These are phyloP conservation scores for Globisporangium apiculatum DNA, from an alignment of 352 stramenopile species.

Conservation along the genomic window DNA sequence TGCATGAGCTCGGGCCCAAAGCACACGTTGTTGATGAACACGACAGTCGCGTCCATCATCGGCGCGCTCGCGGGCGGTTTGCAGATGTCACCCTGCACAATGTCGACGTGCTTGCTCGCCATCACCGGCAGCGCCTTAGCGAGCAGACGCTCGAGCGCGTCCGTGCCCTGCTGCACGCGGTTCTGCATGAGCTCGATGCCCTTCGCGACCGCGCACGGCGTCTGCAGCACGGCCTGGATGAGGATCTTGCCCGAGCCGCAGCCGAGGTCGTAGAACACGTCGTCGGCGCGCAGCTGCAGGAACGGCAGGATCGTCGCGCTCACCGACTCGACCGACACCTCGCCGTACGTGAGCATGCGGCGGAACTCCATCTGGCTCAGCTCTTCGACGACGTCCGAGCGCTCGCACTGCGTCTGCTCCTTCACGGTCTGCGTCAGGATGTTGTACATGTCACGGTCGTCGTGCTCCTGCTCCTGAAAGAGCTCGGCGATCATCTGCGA, in stretches of 20 bases:
- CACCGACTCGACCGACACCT: constrained; percentile 67
- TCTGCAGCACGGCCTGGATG: constrained; percentile 66
- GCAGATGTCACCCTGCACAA: constrained; percentile 74
- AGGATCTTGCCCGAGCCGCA: constrained; percentile 81
- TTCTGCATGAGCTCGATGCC: constrained; percentile 86
- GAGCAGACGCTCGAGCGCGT: constrained; percentile 45
- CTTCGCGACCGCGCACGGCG: constrained; percentile 48
- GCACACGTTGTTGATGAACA: constrained; percentile 87
- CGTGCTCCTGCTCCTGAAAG: constrained; percentile 67
- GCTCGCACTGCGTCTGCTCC: constrained; percentile 52
- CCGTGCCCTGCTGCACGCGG: constrained; percentile 50
- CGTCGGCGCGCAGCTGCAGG: constrained; percentile 46
- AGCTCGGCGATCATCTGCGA: constrained; percentile 39
- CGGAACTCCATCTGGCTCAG: constrained; percentile 60
- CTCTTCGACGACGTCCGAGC: constrained; percentile 63
- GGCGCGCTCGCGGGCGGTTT: constrained; percentile 37
- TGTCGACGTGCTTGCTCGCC: constrained; percentile 39
- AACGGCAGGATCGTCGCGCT: constrained; percentile 58
- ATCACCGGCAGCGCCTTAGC: constrained; percentile 31
- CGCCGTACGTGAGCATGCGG: constrained; percentile 73
- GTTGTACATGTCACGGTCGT: constrained; percentile 75
- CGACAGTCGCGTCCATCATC: constrained; percentile 68
- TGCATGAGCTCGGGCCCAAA: constrained; percentile 75
- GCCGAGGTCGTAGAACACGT: constrained; percentile 81
- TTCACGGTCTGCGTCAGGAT: constrained; percentile 55